phyloP scores from a whole-genome alignment of 768 basidiomycete species.

The Lentinula aciculospora region DNA sequence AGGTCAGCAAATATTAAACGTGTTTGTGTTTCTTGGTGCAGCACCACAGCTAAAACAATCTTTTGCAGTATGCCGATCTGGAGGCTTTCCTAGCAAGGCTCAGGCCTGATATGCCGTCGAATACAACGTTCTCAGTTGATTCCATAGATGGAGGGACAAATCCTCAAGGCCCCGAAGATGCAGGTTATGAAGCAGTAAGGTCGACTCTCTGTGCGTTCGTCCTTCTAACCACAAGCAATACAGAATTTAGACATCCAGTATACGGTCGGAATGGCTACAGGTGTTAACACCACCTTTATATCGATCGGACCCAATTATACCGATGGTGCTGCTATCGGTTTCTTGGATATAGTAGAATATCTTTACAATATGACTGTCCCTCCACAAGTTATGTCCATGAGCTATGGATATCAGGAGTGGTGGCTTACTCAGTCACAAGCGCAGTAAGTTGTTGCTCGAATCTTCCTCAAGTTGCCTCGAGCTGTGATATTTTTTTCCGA shows the following conservation, averaged over 20 bases:
- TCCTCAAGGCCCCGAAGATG: constrained; percentile 15
- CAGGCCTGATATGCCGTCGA: constrained; percentile 17
- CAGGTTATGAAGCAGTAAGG: constrained; percentile 21
- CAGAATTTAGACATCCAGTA: constrained; percentile 19
- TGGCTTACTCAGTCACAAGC: constrained; percentile 3
- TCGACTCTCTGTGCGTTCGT: background rate
- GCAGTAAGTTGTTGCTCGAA: background rate
- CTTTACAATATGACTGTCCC: constrained; percentile 2
- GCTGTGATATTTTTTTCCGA: too few relatives aligned
- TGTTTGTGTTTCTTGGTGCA: background rate
- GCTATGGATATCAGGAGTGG: constrained; percentile 7
- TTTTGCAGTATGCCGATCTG: constrained; percentile 10
- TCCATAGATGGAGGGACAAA: constrained; percentile 21
- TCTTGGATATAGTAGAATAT: constrained; percentile 11
- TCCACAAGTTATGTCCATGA: constrained; percentile 7
- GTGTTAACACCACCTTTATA: constrained; percentile 19
- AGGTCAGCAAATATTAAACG: constrained; percentile 11
- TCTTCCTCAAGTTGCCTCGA: too few relatives aligned
- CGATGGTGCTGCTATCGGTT: constrained; percentile 13
- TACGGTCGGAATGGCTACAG: constrained; percentile 19
- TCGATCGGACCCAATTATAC: constrained; percentile 16
- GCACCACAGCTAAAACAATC: background rate
- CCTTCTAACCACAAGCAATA: background rate
- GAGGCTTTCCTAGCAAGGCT: constrained; percentile 15
- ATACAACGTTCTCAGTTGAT: constrained; percentile 17